Conservation (phyloP, 2,329 filamentous ascomycete genomes). For the Lasiodiplodia gonubiensis region DNA sequence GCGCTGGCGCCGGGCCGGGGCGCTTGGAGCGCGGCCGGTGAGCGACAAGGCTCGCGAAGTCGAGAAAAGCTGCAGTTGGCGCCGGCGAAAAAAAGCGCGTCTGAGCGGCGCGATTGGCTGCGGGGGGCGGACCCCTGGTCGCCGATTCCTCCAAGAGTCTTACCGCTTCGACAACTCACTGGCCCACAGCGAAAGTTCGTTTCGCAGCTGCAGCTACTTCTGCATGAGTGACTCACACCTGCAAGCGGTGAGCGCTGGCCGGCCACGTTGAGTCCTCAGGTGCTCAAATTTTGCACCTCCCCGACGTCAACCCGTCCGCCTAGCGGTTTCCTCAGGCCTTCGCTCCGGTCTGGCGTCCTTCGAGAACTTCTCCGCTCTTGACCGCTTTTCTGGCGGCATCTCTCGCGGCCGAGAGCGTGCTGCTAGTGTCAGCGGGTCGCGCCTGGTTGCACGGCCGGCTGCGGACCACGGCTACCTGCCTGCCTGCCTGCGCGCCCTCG, state of each 20-base stretch:
- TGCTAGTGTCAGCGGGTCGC: conserved; percentile 4
- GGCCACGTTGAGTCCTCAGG: conserved; percentile 22
- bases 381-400: conserved; percentile 19
- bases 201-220: conserved; percentile 26
- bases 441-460: conserved; percentile 3
- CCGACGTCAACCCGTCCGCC: conserved; percentile 8
- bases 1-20: conserved; percentile 6
- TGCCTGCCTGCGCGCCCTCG: background rate
- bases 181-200: conserved; percentile 26
- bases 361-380: conserved; percentile 8
- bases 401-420: conserved; percentile 6
- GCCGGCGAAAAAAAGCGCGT: conserved; percentile 21
- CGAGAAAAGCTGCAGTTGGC: conserved; percentile 13
- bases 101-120: conserved; percentile 18
- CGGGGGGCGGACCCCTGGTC: background rate
- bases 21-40: conserved; percentile 16
- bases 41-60: conserved; percentile 7
- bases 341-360: conserved; percentile 9
- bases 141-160: conserved; percentile 20
- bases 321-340: conserved; percentile 7
- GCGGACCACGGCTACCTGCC: conserved; percentile 13
- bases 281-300: background rate
- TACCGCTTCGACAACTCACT: conserved; percentile 28
- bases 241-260: conserved; percentile 21
- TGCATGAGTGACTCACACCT: conserved; percentile 28